phyloP scores from a whole-genome alignment of 495 filamentous ascomycete genomes.

The Xylaria acuta region DNA sequence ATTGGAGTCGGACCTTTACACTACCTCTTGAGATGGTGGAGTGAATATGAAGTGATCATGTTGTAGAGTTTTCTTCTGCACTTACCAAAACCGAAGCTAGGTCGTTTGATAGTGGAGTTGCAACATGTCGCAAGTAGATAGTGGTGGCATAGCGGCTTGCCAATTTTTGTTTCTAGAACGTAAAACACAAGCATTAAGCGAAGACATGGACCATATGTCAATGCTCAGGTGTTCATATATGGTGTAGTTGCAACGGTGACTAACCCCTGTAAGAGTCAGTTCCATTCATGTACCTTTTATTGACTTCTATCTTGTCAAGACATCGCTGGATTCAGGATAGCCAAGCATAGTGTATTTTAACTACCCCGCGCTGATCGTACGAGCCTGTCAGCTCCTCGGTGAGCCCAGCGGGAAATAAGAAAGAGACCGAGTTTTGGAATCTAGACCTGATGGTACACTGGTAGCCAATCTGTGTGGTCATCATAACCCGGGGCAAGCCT shows the following conservation, averaged over 20 bases:
- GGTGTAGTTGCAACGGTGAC: slow-evolving; percentile 3
- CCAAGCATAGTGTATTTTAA: background rate
- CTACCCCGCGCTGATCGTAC: background rate
- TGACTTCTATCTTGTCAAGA: background rate
- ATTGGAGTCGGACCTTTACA: background rate
- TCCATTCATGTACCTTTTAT: background rate
- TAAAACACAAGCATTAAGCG: too few species aligned
- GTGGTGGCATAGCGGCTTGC: background rate
- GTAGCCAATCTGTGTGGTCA: background rate
- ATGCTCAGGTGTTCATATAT: background rate
- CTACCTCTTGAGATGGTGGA: background rate
- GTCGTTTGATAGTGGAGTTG: background rate
- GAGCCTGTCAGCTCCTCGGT: slow-evolving; percentile 4
- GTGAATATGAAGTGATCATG: background rate
- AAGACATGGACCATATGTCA: background rate
- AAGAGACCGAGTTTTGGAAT: background rate
- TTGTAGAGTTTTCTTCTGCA: background rate
- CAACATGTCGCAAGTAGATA: background rate
- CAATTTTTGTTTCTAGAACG: background rate
- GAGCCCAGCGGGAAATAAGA: background rate
- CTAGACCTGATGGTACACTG: background rate
- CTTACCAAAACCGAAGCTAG: background rate
- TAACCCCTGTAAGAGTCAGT: background rate
- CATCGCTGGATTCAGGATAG: background rate
- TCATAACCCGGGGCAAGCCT: background rate